Conservation (phyloP, 2,329 filamentous ascomycete species). For the Cyphellophora attinorum region DNA sequence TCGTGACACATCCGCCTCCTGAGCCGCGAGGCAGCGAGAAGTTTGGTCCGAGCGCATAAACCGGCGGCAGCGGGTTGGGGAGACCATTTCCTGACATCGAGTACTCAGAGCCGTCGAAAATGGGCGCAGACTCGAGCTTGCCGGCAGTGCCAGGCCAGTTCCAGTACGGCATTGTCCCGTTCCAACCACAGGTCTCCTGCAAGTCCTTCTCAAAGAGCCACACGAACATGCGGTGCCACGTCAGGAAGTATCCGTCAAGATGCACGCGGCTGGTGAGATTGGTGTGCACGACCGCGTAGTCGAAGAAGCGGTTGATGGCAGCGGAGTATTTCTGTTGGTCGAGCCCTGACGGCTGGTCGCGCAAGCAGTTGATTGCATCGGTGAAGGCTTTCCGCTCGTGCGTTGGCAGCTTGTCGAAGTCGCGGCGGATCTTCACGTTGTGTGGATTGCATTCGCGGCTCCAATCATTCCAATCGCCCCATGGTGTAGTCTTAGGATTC, state of each 20-base stretch:
- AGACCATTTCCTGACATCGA: slow-evolving; percentile 25
- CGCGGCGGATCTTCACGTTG: slow-evolving; percentile 15
- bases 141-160: slow-evolving; percentile 26
- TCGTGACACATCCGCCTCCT: slow-evolving; percentile 20
- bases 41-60: slow-evolving; percentile 9
- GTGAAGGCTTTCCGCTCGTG: slow-evolving; percentile 24
- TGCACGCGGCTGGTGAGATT: slow-evolving; percentile 27
- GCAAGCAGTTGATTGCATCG: slow-evolving; percentile 29
- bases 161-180: slow-evolving; percentile 35
- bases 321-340: slow-evolving; percentile 23
- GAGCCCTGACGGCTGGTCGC: slow-evolving; percentile 22
- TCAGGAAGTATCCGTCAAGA: slow-evolving; percentile 27
- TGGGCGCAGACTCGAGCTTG: slow-evolving; percentile 21
- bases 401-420: slow-evolving; percentile 16
- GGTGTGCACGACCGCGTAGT: slow-evolving; percentile 31
- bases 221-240: slow-evolving; percentile 36
- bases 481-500: background rate
- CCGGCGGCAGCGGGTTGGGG: slow-evolving; percentile 9
- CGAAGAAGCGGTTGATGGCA: slow-evolving; percentile 27
- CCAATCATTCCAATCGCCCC: too few species aligned
- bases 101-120: slow-evolving; percentile 29
- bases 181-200: slow-evolving; percentile 34
- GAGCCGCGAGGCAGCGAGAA: slow-evolving; percentile 17
- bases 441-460: slow-evolving; percentile 10
- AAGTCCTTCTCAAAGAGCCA: slow-evolving; percentile 34